Evolutionary conservation across 306 rosid genomes (phyloP).

Genomic region (Biancaea sappan): DNA sequence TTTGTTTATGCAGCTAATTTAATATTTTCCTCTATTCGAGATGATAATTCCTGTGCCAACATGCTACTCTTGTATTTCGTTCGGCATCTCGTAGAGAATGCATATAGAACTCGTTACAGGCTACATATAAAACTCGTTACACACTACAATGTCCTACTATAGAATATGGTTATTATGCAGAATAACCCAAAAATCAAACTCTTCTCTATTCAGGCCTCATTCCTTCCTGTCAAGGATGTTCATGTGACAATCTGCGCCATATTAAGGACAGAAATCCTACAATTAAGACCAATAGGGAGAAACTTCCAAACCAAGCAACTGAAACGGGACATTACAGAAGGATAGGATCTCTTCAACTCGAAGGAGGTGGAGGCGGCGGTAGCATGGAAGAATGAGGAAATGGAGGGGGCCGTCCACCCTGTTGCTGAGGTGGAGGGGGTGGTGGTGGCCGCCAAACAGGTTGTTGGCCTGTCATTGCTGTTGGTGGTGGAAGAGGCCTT

Average conservation of each 20-base stretch:
- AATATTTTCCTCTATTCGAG: neutral
- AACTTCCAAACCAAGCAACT: slow-evolving; percentile 24
- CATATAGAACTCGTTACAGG: neutral
- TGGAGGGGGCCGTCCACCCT: slow-evolving; percentile 52
- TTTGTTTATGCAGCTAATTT: neutral
- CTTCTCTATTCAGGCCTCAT: neutral
- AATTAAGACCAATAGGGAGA: slow-evolving; percentile 17
- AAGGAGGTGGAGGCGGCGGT: slow-evolving; percentile 60
- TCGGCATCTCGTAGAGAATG: neutral
- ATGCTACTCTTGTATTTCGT: neutral
- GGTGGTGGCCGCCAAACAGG: slow-evolving; percentile 82
- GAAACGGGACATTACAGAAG: slow-evolving; percentile 5
- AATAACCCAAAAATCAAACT: slow-evolving; percentile 1
- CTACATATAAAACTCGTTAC: neutral
- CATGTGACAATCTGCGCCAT: slow-evolving; percentile 27
- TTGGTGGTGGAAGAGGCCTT: slow-evolving; percentile 86
- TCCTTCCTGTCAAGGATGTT: slow-evolving; percentile 5
- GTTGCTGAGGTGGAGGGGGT: slow-evolving; percentile 66
- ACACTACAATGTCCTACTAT: neutral
- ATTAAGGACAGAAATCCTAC: slow-evolving; percentile 33
- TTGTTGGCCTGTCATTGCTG: slow-evolving; percentile 79
- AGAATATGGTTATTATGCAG: neutral
- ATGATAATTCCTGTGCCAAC: neutral
- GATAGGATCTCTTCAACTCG: slow-evolving; percentile 40
- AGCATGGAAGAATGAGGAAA: slow-evolving; percentile 68